Evolutionary conservation across 2,329 filamentous ascomycete species (phyloP).

Genomic region (Hypoxylon sp.): DNA sequence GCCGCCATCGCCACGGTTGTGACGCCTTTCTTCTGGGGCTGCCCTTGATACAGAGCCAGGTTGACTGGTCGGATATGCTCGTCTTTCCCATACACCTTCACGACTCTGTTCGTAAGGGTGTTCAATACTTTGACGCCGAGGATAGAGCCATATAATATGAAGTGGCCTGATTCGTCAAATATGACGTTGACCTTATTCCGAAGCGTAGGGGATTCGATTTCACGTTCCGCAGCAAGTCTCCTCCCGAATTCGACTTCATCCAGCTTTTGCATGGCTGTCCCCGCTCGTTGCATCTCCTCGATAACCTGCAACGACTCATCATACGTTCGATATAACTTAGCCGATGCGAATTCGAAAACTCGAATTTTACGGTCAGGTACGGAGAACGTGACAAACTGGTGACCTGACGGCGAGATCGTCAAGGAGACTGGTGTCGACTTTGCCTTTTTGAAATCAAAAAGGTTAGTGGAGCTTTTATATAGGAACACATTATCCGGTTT

Average conservation of each 20-base stretch:
- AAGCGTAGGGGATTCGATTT: slow-evolving; percentile 78
- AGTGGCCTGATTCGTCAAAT: slow-evolving; percentile 96
- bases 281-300: slow-evolving; percentile 96
- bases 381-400: slow-evolving; percentile 89
- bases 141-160: slow-evolving; percentile 93
- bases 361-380: slow-evolving; percentile 94
- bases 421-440: slow-evolving; percentile 87
- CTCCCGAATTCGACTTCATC: slow-evolving; percentile 94
- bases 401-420: slow-evolving; percentile 86
- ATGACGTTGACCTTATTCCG: slow-evolving; percentile 84
- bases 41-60: slow-evolving; percentile 90
- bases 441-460: slow-evolving; percentile 97
- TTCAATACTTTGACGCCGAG: slow-evolving; percentile 95
- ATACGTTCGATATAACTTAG: slow-evolving; percentile 90
- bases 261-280: slow-evolving; percentile 81
- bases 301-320: slow-evolving; percentile 92
- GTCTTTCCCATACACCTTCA: slow-evolving; percentile 90
- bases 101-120: slow-evolving; percentile 91
- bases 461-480: slow-evolving; percentile 91
- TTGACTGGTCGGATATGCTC: slow-evolving; percentile 88
- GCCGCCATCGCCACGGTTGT: slow-evolving; percentile 98
- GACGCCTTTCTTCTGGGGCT: slow-evolving; percentile 92
- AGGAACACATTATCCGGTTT: slow-evolving; percentile 93
- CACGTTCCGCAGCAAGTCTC: slow-evolving; percentile 85
- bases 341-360: slow-evolving; percentile 91